Base-by-base conservation (phyloP, 2,329 filamentous ascomycete genomes). In the Colletotrichum chrysophilum region DNA sequence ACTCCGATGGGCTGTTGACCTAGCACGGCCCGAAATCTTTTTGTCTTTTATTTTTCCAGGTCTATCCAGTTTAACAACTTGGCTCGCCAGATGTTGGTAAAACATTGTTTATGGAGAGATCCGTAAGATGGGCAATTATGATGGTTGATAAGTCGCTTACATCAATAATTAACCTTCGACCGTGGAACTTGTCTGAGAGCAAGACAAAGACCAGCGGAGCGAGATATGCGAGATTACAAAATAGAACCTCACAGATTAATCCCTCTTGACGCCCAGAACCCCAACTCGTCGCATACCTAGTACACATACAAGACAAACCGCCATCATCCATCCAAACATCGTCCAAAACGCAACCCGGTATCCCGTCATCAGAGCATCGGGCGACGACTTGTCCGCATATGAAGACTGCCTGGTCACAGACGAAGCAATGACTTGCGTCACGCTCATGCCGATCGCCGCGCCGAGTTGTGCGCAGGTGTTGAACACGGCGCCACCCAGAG, bases 381-480 rank as follows among this genome's bases (percentile, higher is more conserved):
- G 66, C 7, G 66, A 60, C 4, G 52, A 60, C 34, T 61, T 69
- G 2, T 69, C 34, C 14, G 3, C 55, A 14, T 61, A 14, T 2
- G 9, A 26, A 43, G 66, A 69, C 24, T 34, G 3, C 6, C 21
- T 48, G 8, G 55, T 69, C 32, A 43, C 55, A 32, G 66, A 69
- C 16, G 52, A 60, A 0, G 85, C 85, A 6, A 90, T 84, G 2
- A 89, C 85, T 69, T 88, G 87, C 71, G 88, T 84, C 2, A 88
- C 77, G 1, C 87, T 88, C 8, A 91, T 79, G 0, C 89, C 89
- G 1, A 91, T 82, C 0, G 87, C 86, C 10, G 85, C 89, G 0
- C 91, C 91, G 70, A 93, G 89, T 70, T 92, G 90, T 0, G 87
- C 86, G 3, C 90, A 85, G 2, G 89, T 91, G 67, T 90, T 92